A percentile compares a stretch with the other conserved stretches of the same genome.
phyloP scores from a whole-genome alignment of 2,329 filamentous ascomycete genomes.

The Elsinoe australis region DNA sequence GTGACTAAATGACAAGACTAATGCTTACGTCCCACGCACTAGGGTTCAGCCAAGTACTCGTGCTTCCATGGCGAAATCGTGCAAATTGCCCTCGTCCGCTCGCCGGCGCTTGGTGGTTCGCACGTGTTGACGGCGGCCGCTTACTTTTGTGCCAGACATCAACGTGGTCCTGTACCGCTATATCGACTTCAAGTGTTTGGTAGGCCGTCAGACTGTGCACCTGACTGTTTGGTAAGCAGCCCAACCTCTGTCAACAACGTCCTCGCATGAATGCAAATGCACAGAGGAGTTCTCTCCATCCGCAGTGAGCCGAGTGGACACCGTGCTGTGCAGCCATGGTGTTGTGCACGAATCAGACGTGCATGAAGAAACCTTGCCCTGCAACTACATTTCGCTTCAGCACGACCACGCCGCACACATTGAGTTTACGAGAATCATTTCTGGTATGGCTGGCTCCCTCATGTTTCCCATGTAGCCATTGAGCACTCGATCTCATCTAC shows the following conservation, averaged over 20 bases:
- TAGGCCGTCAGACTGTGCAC: too few species aligned
- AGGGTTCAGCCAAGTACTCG: not conserved
- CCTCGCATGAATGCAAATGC: not conserved
- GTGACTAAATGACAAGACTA: constrained; percentile 8
- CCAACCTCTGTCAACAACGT: too few species aligned
- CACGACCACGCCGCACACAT: constrained; percentile 2
- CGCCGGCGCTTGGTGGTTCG: too few species aligned
- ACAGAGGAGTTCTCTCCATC: not conserved
- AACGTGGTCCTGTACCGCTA: too few species aligned
- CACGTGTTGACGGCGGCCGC: too few species aligned
- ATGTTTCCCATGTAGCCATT: too few species aligned
- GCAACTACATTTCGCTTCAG: constrained; percentile 5
- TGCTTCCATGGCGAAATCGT: not conserved
- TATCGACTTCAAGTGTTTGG: too few species aligned
- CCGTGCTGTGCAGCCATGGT: constrained; percentile 7
- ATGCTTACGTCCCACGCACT: not conserved
- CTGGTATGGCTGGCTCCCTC: too few species aligned
- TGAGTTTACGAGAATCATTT: not conserved
- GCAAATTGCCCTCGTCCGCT: too few species aligned
- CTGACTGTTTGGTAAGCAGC: too few species aligned
- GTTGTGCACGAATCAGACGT: not conserved
- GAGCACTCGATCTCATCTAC: too few species aligned
- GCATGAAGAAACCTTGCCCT: not conserved
- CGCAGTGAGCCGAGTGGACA: constrained; percentile 2
- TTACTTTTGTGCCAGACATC: too few species aligned